Conservation (phyloP, 805 yeast species). For the Ogataea dorogensis region DNA sequence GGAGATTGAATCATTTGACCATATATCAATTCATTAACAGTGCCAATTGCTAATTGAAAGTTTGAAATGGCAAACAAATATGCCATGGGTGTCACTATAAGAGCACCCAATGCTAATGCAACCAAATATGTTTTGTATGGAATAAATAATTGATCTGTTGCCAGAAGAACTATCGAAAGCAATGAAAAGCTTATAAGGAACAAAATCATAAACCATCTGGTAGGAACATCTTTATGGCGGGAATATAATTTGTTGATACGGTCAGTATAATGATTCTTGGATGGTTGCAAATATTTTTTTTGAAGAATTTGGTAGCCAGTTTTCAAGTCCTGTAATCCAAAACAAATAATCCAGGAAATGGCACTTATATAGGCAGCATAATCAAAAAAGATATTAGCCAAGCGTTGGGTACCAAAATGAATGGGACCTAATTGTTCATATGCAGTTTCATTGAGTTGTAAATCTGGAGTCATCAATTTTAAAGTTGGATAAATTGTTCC, state of each 20-base stretch:
- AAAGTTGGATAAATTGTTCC: conserved; percentile 44
- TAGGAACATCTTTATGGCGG: conserved; percentile 42
- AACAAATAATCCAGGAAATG: conserved; percentile 40
- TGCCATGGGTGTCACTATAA: conserved; percentile 48
- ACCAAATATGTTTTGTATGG: conserved; percentile 42
- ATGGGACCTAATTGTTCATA: conserved; percentile 45
- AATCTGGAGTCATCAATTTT: conserved; percentile 39
- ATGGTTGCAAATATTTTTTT: background rate
- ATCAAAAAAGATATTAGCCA: conserved; percentile 52
- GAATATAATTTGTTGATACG: conserved; percentile 42
- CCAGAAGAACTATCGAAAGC: conserved; percentile 34
- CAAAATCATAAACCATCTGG: conserved; percentile 39
- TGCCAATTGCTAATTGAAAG: conserved; percentile 52
- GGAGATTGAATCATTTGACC: conserved; percentile 43
- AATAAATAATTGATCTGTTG: conserved; percentile 33
- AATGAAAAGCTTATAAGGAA: conserved; percentile 38
- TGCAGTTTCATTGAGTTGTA: conserved; percentile 44
- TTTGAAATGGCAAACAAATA: conserved; percentile 51
- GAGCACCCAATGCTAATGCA: conserved; percentile 42
- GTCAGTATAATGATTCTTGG: conserved; percentile 33
- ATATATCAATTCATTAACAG: conserved; percentile 48
- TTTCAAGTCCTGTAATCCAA: conserved; percentile 27
- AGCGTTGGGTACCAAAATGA: conserved; percentile 46
- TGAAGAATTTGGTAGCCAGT: conserved; percentile 12
- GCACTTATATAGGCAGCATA: conserved; percentile 53